Evolutionary conservation across 768 basidiomycete species (phyloP).

Genomic region (Agrocybe pediades): DNA sequence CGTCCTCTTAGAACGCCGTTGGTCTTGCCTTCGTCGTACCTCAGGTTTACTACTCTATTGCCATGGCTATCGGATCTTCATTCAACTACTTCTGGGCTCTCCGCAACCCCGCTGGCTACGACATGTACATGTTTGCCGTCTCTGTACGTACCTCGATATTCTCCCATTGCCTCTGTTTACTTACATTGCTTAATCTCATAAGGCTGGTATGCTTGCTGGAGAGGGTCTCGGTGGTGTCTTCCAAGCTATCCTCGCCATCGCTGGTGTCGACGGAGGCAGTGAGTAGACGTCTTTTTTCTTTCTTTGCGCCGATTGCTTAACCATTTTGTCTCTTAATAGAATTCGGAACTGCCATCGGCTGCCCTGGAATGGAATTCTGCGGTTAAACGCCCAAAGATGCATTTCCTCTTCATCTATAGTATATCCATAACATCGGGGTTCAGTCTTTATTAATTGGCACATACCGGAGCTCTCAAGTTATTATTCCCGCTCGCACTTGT

Average conservation of each 20-base stretch:
- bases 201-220: slow-evolving; percentile 55
- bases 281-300: slow-evolving; percentile 19
- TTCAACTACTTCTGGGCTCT: slow-evolving; percentile 52
- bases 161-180: slow-evolving; percentile 6
- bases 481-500: too few relatives aligned
- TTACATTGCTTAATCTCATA: background rate
- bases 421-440: background rate
- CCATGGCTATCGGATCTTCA: slow-evolving; percentile 51
- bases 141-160: slow-evolving; percentile 31
- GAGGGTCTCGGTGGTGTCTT: slow-evolving; percentile 66
- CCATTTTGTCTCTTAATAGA: slow-evolving; percentile 21
- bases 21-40: slow-evolving; percentile 57
- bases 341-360: slow-evolving; percentile 54
- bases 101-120: slow-evolving; percentile 42
- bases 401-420: background rate
- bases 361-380: slow-evolving; percentile 54
- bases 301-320: background rate
- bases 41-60: slow-evolving; percentile 49
- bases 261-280: slow-evolving; percentile 52
- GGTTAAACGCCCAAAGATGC: slow-evolving; percentile 30
- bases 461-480: too few relatives aligned
- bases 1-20: slow-evolving; percentile 40
- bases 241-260: slow-evolving; percentile 54
- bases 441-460: too few relatives aligned
- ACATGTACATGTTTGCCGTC: slow-evolving; percentile 62